Percentiles rank a stretch among this genome's conserved stretches.
phyloP scores from a whole-genome alignment of 2,329 filamentous ascomycete species.

The Diaporthe destruens region DNA sequence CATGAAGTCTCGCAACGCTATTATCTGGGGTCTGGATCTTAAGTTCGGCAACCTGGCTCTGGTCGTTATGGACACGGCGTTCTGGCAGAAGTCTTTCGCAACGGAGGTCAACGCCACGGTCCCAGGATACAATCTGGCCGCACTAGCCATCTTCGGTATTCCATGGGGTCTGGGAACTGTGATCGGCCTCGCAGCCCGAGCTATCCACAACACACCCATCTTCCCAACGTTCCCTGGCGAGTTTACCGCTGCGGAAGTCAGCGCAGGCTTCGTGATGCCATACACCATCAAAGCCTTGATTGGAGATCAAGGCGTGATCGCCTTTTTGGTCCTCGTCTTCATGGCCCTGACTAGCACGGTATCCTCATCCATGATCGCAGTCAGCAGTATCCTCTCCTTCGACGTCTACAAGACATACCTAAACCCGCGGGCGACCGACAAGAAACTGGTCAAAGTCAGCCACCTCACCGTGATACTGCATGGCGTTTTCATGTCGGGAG shows the following conservation, averaged over 20 bases:
- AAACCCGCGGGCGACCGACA: slow-evolving; percentile 59
- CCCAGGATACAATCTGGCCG: slow-evolving; percentile 60
- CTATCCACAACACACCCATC: slow-evolving; percentile 59
- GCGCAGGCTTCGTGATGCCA: slow-evolving; percentile 61
- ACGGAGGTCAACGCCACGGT: slow-evolving; percentile 61
- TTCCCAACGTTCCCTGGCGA: slow-evolving; percentile 58
- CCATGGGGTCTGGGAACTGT: slow-evolving; percentile 62
- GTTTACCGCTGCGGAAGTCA: slow-evolving; percentile 56
- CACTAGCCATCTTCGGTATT: slow-evolving; percentile 59
- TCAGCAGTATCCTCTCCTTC: slow-evolving; percentile 62
- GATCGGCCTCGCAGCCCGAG: slow-evolving; percentile 58
- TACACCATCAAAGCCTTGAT: slow-evolving; percentile 58
- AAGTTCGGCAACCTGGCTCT: slow-evolving; percentile 63
- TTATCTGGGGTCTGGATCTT: slow-evolving; percentile 59
- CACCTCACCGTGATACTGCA: slow-evolving; percentile 62
- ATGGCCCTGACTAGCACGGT: slow-evolving; percentile 65
- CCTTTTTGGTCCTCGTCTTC: slow-evolving; percentile 61
- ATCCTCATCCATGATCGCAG: slow-evolving; percentile 64
- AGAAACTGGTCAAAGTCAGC: slow-evolving; percentile 56
- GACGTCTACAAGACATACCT: slow-evolving; percentile 65
- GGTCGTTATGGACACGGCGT: slow-evolving; percentile 65
- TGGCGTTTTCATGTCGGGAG: slow-evolving; percentile 60
- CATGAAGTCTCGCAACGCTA: slow-evolving; percentile 59
- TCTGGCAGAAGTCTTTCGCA: slow-evolving; percentile 66
- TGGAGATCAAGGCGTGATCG: slow-evolving; percentile 56